Conservation (phyloP, 1,139 yeast species). For the Kodamaea sp. region DNA sequence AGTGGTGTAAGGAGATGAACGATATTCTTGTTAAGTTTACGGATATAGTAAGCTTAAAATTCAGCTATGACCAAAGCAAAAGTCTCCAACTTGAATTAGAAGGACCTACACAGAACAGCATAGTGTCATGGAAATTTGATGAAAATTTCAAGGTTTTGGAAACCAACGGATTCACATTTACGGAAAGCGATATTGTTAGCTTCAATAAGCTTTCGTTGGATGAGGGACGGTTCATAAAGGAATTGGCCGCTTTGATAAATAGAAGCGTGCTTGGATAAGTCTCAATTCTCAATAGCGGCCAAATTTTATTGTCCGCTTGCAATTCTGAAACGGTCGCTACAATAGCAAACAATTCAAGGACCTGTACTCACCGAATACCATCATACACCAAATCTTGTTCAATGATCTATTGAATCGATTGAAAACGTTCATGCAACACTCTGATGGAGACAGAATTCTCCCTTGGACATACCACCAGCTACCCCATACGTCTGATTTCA, state of each 20-base stretch:
- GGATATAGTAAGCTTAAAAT: slow-evolving; percentile 13
- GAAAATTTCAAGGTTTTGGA: slow-evolving; percentile 5
- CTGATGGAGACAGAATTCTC: too few species aligned
- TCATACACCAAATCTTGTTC: too few species aligned
- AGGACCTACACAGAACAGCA: not conserved
- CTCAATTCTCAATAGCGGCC: too few species aligned
- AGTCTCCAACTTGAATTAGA: not conserved
- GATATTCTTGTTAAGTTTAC: slow-evolving; percentile 25
- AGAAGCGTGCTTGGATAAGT: too few species aligned
- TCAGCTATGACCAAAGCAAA: slow-evolving; percentile 6
- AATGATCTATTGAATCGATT: too few species aligned
- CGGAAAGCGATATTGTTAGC: not conserved
- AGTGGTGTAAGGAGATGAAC: slow-evolving; percentile 34
- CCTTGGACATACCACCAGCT: too few species aligned
- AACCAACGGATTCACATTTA: not conserved
- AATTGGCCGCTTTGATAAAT: slow-evolving; percentile 4
- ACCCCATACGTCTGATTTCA: too few species aligned
- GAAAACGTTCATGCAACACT: too few species aligned
- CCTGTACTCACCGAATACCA: too few species aligned
- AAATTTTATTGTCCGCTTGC: too few species aligned
- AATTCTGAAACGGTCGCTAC: too few species aligned
- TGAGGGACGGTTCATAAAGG: slow-evolving; percentile 2
- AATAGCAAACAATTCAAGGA: too few species aligned
- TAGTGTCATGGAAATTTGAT: slow-evolving; percentile 5
- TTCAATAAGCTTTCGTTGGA: not conserved